Base-by-base conservation (phyloP, 1,284 basidiomycete genomes). In the Pyrrhoderma noxium region DNA sequence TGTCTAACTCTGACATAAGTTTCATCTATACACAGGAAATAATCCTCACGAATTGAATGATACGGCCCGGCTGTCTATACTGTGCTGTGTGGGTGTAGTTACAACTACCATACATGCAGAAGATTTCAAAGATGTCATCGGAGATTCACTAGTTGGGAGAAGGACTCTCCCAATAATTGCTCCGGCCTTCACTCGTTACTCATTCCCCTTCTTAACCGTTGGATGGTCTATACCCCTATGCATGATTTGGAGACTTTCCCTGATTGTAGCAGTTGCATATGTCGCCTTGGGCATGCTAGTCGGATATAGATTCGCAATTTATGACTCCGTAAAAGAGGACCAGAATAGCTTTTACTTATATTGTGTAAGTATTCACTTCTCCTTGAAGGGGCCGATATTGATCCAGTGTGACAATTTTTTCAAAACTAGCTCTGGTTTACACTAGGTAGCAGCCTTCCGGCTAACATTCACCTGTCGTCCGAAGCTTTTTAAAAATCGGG, bases 71-170 rank as follows among this genome's bases (percentile, higher is more conserved):
- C 35, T 58, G 7, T 57, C 66, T n/a, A 58, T 66, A 21, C 23
- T 52, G 11, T 53, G 63, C n/a, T 65, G 61, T 50, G 62, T 57
- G 1, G 52, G 63, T 3, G 58, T 70, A 36, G 61, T 67, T 50
- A 57, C 62, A 41, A 62, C 68, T 3, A 71, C 70, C 3, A 66
- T 70, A 9, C 70, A 72, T 3, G 63, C 66, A 0, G 69, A 72
- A 57, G 72, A 74, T 49, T 73, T 71, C 57, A 63, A 64, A 22
- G 73, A 74, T 49, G 61, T 65, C 3, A 62, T 60, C 5, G 73
- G 73, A 3, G 72, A 74, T 55, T 55, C 53, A 4, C 56, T 45
- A 4, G 60, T 63, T 19, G 70, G 71, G 9, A 62, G 72, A 11
- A 61, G 58, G 3, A 74, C 73, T 0, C 56, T 74, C 11, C 71